These are phyloP conservation scores for Exophiala spinifera DNA, from an alignment of 2,329 filamentous ascomycete species.

Conservation along the genomic window DNA sequence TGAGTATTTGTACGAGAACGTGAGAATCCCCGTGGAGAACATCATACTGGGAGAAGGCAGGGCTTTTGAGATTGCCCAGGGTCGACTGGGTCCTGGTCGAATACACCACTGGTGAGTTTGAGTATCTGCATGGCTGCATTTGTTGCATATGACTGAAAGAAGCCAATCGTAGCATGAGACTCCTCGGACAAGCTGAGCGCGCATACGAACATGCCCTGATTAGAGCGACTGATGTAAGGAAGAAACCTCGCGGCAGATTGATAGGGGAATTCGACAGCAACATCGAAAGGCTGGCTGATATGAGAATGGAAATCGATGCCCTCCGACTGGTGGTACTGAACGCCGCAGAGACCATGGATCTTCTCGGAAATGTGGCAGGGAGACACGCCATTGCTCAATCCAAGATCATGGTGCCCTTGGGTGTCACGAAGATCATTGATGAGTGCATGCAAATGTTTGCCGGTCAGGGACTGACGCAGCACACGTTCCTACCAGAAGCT, in stretches of 20 bases:
- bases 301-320: conserved; percentile 79
- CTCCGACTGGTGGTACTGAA: conserved; percentile 80
- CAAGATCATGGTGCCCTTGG: conserved; percentile 14
- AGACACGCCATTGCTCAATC: conserved; percentile 65
- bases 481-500: too few species aligned
- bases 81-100: conserved; percentile 78
- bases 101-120: conserved; percentile 66
- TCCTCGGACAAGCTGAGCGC: conserved; percentile 75
- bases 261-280: conserved; percentile 81
- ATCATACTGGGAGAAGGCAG: conserved; percentile 79
- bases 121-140: too few species aligned
- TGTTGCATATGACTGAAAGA: too few species aligned
- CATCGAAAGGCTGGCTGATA: conserved; percentile 80
- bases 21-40: conserved; percentile 65
- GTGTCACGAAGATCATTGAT: conserved; percentile 22
- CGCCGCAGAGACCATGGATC: conserved; percentile 83
- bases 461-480: conserved; percentile 33
- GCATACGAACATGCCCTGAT: conserved; percentile 85
- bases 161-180: conserved; percentile 59
- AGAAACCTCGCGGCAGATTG: conserved; percentile 79
- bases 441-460: conserved; percentile 48
- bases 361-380: conserved; percentile 74
- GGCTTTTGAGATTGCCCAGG: conserved; percentile 90
- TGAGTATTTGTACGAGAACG: conserved; percentile 75
- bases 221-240: conserved; percentile 75